A percentile compares a stretch with the other conserved stretches of the same genome.
These are phyloP conservation scores for Ophiostoma perfectum DNA, from an alignment of 2,329 filamentous ascomycete species.

Conservation along the genomic window DNA sequence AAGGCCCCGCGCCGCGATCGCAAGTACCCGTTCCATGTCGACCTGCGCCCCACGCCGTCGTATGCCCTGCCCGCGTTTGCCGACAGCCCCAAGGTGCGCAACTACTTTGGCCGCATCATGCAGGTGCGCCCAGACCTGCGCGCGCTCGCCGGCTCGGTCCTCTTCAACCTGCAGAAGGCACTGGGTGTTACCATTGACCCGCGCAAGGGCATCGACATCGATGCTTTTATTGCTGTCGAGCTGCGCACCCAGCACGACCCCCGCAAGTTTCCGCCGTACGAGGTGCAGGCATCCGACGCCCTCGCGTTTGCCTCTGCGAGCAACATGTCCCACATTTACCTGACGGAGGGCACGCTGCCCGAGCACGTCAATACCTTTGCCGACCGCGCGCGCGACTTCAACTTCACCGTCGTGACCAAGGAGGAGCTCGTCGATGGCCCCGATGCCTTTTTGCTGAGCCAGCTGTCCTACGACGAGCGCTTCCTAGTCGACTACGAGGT, in stretches of 20 bases:
- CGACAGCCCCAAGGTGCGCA: slow-evolving; percentile 31
- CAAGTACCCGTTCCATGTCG: slow-evolving; percentile 33
- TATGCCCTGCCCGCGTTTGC: slow-evolving; percentile 34
- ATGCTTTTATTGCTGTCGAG: slow-evolving; percentile 35
- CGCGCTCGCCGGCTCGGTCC: slow-evolving; percentile 33
- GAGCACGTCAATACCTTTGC: slow-evolving; percentile 36
- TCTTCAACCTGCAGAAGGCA: slow-evolving; percentile 34
- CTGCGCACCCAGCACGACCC: slow-evolving; percentile 36
- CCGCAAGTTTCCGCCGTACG: slow-evolving; percentile 30
- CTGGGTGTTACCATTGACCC: slow-evolving; percentile 31
- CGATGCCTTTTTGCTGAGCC: slow-evolving; percentile 34
- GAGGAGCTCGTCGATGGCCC: slow-evolving; percentile 38
- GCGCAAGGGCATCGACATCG: slow-evolving; percentile 26
- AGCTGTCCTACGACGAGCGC: slow-evolving; percentile 45
- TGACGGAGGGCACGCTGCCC: slow-evolving; percentile 39
- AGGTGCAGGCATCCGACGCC: slow-evolving; percentile 33
- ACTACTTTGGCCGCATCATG: slow-evolving; percentile 38
- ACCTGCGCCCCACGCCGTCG: slow-evolving; percentile 29
- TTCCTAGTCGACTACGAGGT: slow-evolving; percentile 49
- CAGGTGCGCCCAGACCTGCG: slow-evolving; percentile 35
- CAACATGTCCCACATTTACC: slow-evolving; percentile 37
- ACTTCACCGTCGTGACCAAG: slow-evolving; percentile 40
- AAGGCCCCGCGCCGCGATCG: slow-evolving; percentile 30
- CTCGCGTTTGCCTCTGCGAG: slow-evolving; percentile 31
- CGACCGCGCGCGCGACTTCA: slow-evolving; percentile 34